A percentile compares a stretch with the other conserved stretches of the same genome.
phyloP scores from a whole-genome alignment of 1,139 yeast species.

The Protomyces gravidus region DNA sequence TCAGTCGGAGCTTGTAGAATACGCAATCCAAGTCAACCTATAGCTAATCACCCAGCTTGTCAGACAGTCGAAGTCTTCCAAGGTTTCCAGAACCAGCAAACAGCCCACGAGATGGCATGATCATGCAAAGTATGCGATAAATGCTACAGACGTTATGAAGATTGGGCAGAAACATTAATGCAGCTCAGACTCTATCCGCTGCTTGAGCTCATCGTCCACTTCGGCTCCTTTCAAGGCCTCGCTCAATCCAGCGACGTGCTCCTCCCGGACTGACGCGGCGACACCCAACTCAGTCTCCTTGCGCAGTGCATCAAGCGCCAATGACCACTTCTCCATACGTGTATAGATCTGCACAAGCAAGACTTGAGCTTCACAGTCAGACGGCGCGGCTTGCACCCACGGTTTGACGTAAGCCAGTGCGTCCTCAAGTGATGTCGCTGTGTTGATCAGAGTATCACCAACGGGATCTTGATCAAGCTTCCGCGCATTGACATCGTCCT shows the following conservation, averaged over 20 bases:
- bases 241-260: not conserved
- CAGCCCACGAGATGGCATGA: too few relatives aligned
- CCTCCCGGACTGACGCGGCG: not conserved
- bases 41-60: too few relatives aligned
- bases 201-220: not conserved
- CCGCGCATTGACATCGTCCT: slow-evolving; percentile 33
- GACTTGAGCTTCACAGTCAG: slow-evolving; percentile 41
- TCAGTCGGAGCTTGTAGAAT: too few relatives aligned
- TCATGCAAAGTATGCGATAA: too few relatives aligned
- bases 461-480: slow-evolving; percentile 46
- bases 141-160: too few relatives aligned
- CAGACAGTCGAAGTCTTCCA: too few relatives aligned
- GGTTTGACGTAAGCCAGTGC: slow-evolving; percentile 43
- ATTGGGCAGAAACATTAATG: too few relatives aligned
- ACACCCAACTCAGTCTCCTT: slow-evolving; percentile 37
- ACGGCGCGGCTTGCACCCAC: slow-evolving; percentile 40
- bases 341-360: slow-evolving; percentile 47
- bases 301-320: slow-evolving; percentile 47
- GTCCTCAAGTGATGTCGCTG: slow-evolving; percentile 44
- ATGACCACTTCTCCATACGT: slow-evolving; percentile 45
- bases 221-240: not conserved
- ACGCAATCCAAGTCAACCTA: too few relatives aligned
- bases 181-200: not conserved
- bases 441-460: slow-evolving; percentile 43
- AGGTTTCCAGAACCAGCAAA: too few relatives aligned